Base-by-base conservation (phyloP, 139 green algal genomes). In the Pleodorina starrii region DNA sequence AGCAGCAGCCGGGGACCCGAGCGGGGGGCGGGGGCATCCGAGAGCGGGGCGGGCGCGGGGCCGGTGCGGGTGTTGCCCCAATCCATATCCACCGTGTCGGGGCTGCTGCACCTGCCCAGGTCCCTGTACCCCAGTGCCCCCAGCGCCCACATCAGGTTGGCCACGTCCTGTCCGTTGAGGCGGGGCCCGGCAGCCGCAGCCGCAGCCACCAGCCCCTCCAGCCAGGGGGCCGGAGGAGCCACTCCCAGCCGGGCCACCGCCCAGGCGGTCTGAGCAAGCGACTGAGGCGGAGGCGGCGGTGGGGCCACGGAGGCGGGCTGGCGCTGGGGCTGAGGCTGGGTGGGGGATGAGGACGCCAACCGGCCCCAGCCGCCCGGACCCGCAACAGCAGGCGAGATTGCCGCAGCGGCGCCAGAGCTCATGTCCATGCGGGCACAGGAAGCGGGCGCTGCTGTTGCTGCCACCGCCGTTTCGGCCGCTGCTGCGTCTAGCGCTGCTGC, bases 61-160 rank as follows among this genome's bases (percentile, higher is more conserved):
- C n/a, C n/a, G n/a, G n/a, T n/a, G n/a, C n/a, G n/a, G n/a, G n/a
- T n/a, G n/a, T n/a, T n/a, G n/a, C n/a, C n/a, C n/a, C n/a, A n/a
- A n/a, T n/a, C n/a, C n/a, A n/a, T n/a, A n/a, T n/a, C n/a, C n/a
- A n/a, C n/a, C n/a, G n/a, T n/a, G n/a, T n/a, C n/a, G n/a, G n/a
- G n/a, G n/a, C n/a, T n/a, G 54, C 29, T 66, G 54, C 54, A 66
- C 7, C 29, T 66, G 54, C 54, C 9, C 54, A 5, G 51, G 25
- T 69, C 29, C 2, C 43, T 1, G 68, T 69, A 42, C 0, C 59
- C 7, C 84, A 89, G 50, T 1, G 27, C 50, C 0, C 36, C 27
- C n/a, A 89, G 68, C 21, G 69, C 69, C 84, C 84, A 89, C 69
- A 89, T 7, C 50, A 79, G 5, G 36, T 74, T 82, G 2, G 69